Evolutionary conservation across 495 filamentous ascomycete species (phyloP), one percentile per base, ranked within the genome.

Genomic region (Neurospora sp.): DNA sequence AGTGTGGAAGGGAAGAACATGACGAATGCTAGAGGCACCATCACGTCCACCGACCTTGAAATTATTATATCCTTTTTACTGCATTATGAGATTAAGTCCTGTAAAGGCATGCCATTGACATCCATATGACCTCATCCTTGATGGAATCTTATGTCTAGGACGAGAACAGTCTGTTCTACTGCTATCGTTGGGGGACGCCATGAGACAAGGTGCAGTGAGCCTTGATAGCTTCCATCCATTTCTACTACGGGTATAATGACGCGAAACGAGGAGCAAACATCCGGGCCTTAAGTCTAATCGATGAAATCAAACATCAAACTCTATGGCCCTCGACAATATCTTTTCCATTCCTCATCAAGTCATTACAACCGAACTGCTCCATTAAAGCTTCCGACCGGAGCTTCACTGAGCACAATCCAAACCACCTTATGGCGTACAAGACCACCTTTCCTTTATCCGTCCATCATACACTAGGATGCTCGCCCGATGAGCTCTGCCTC

Each of bases 401-500:
- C 28, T 9, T 66, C 28, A 36, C 7, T 4, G 7, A 66, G 24
- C 15, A 7, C 54, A 19, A 19, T 34, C 15, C 28, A 36, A 66
- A 19, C 5, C 28, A 66, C 28, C 6, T 66, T 28, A 19, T 3
- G 11, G 21, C 21, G 5, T 59, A 59, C 15, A 59, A 24, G 48
- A 59, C 21, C 21, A 4, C 5, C 11, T 59, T 59, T 15, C 10
- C 15, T 19, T 1, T 15, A 66, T 59, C 21, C 21, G 21, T 59
- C 48, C 11, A 28, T 28, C 48, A 59, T 11, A 59, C 13, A 5
- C 10, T 13, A 59, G 48, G 15, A 59, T 59, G 24, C 13, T 59
- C 48, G 5, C 48, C 24, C 21, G 24, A 59, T 28, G 48, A 59
- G 48, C 48, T 59, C 62, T 84, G 81, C 73, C 73, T 87, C 72